These are phyloP conservation scores for Deinandra increscens DNA, from an alignment of 129 eudicot species.

Conservation along the genomic window DNA sequence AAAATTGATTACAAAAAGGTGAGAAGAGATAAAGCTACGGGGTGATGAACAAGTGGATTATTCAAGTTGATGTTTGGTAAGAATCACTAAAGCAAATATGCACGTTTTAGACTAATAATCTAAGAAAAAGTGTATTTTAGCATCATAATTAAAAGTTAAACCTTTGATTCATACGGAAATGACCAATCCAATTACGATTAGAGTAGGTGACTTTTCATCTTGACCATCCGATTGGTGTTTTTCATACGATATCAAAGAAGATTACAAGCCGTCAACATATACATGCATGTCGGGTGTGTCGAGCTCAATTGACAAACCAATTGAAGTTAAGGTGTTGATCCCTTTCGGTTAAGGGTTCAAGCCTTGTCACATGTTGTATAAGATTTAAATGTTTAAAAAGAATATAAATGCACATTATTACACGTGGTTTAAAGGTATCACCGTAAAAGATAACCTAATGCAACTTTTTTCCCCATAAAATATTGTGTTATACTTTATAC, in stretches of 20 bases:
- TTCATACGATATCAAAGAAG: too few relatives aligned
- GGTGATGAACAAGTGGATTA: slow-evolving; percentile 5
- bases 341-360: too few relatives aligned
- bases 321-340: too few relatives aligned
- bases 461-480: too few relatives aligned
- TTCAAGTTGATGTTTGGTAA: slow-evolving; percentile 3
- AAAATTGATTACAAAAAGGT: not conserved
- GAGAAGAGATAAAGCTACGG: not conserved
- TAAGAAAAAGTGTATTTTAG: not conserved
- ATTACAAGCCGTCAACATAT: not conserved
- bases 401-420: too few relatives aligned
- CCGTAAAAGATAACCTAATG: too few relatives aligned
- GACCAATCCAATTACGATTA: not conserved
- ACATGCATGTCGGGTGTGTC: too few relatives aligned
- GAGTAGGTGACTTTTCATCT: not conserved
- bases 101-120: slow-evolving; percentile 2
- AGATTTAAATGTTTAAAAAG: too few relatives aligned
- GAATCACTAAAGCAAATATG: slow-evolving; percentile 2
- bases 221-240: not conserved
- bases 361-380: too few relatives aligned
- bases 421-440: too few relatives aligned
- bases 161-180: not conserved
- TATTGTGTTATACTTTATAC: too few relatives aligned
- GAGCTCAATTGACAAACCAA: too few relatives aligned
- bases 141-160: not conserved